A percentile compares a stretch with the other conserved stretches of the same genome.
These are phyloP conservation scores for Ustilago tritici DNA, from an alignment of 1,284 basidiomycete species.

Conservation along the genomic window DNA sequence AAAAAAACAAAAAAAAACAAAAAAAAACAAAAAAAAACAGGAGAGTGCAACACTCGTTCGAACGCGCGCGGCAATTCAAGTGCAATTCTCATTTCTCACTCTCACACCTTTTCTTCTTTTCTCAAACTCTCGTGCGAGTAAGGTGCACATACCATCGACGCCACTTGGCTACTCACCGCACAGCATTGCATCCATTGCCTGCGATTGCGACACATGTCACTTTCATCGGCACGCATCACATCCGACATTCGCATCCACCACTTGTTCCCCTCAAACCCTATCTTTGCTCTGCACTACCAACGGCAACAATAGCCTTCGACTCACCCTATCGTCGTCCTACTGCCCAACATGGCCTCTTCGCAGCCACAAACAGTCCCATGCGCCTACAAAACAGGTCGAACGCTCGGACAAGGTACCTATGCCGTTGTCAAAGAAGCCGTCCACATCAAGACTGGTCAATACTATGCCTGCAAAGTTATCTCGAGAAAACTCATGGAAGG, in stretches of 20 bases:
- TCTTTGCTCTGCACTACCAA: no score
- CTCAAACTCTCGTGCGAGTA: slow-evolving; percentile 7
- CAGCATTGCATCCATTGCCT: neutral
- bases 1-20: no score
- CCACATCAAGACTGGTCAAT: slow-evolving; percentile 85
- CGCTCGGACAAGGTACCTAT: slow-evolving; percentile 84
- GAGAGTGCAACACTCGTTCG: no score
- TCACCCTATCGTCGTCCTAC: neutral
- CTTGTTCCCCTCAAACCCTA: no score
- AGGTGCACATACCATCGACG: neutral
- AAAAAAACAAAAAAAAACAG: no score
- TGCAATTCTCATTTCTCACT: neutral
- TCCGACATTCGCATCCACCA: neutral
- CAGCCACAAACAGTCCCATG: slow-evolving; percentile 65
- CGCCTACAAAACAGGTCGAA: slow-evolving; percentile 69
- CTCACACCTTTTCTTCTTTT: neutral
- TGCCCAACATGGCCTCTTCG: slow-evolving; percentile 27
- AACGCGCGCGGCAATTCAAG: no score
- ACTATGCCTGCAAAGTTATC: slow-evolving; percentile 72
- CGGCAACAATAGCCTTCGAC: neutral
- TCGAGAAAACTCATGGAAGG: slow-evolving; percentile 94
- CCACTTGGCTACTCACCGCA: neutral
- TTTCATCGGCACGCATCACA: neutral
- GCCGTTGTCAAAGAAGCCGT: slow-evolving; percentile 95
- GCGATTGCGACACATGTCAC: neutral